Base-by-base conservation (phyloP, 495 filamentous ascomycete genomes). In the Aspergillus carlsbadensis region DNA sequence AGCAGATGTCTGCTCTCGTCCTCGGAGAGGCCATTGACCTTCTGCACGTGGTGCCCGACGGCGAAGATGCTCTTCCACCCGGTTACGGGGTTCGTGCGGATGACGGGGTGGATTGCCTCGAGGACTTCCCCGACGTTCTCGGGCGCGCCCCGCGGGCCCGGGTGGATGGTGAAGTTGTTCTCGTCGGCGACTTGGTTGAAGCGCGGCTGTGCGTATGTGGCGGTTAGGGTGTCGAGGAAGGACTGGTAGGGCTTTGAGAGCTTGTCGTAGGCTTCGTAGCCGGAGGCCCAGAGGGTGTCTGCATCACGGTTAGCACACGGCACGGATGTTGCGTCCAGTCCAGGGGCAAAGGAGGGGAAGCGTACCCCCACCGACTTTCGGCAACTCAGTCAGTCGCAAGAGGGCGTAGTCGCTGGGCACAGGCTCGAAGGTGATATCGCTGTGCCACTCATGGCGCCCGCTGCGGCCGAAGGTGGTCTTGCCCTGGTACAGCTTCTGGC, bases 41-140 rank as follows among this genome's bases (percentile, higher is more conserved):
- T 20, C 31, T 52, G 34, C 5, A 63, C 57, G 40, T 64, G 54
- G 6, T 52, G 53, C 3, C 65, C 65, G 3, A 83, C 76, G 0
- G 79, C 80, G 61, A 87, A 91, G n/a, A 92, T 66, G 20, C 68
- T 76, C 71, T 88, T 89, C 87, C 88, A 91, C 3, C 87, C 88
- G 0, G 87, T 89, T 0, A 90, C 82, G 0, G 88, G 87, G 67
- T 91, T 87, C 7, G 87, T 90, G 17, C 88, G 83, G 15, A 90
- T 69, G 7, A 90, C 59, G 0, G 86, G 84, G 65, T 90, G 87
- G 6, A 81, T 64, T 4, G 86, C 82, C 24, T 71, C 76, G 6
- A 90, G 68, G 2, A 78, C 61, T 13, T 49, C 51, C 0, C 85
- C 88, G 3, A 78, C 64, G 61, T 90, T 90, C 55, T 82, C 78